A percentile compares a stretch with the other conserved stretches of the same genome.
Conservation (phyloP, 2,329 filamentous ascomycete species). For the Colletotrichum nymphaeae region DNA sequence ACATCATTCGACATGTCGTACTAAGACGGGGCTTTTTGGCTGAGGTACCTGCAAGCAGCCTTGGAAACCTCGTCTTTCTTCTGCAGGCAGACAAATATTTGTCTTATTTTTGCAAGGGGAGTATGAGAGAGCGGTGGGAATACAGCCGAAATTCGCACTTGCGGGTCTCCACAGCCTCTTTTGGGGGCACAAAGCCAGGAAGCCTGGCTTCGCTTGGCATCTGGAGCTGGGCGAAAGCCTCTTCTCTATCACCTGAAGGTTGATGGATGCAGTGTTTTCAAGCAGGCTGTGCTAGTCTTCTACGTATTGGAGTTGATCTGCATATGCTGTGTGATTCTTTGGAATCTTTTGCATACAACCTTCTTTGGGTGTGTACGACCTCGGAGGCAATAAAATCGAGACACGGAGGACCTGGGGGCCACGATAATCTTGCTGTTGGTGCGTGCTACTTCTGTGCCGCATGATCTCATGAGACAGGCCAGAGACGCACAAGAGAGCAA, state of each 20-base stretch:
- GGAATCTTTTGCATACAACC: not conserved
- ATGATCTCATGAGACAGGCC: not conserved
- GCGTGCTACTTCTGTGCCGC: not conserved
- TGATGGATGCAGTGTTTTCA: not conserved
- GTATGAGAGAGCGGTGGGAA: not conserved
- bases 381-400: not conserved
- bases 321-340: not conserved
- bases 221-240: not conserved
- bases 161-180: constrained; percentile 22
- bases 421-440: not conserved
- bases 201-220: not conserved
- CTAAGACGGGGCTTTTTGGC: not conserved
- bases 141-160: constrained; percentile 13
- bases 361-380: not conserved
- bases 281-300: not conserved
- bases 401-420: not conserved
- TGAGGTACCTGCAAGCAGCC: not conserved
- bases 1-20: constrained; percentile 9
- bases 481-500: not conserved
- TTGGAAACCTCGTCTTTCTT: not conserved
- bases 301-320: not conserved
- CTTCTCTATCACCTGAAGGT: not conserved
- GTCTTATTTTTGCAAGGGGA: not conserved
- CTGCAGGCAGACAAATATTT: constrained; percentile 24
- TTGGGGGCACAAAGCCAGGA: not conserved